Evolutionary conservation across 2,329 filamentous ascomycete species (phyloP).

Genomic region (Tympanopsis confertula): DNA sequence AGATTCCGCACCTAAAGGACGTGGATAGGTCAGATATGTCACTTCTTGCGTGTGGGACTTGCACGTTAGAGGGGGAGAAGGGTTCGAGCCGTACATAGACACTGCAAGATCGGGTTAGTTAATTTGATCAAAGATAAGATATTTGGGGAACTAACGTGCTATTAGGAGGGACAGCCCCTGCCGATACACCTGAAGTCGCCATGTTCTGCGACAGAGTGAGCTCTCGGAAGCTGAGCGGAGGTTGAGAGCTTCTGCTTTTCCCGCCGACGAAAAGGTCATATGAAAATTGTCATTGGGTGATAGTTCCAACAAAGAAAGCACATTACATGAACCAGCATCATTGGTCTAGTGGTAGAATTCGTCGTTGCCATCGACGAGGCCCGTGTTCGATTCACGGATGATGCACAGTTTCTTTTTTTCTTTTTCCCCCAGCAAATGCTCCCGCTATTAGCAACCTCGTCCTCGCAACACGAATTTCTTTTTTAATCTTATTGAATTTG

Average conservation of each 20-base stretch:
- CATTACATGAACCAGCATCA: slow-evolving; percentile 15
- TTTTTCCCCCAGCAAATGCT: slow-evolving; percentile 7
- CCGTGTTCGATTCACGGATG: slow-evolving; percentile 32
- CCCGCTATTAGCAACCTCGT: slow-evolving; percentile 3
- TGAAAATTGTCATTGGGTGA: too few species aligned
- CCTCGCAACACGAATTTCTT: too few species aligned
- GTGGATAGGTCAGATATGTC: slow-evolving; percentile 4
- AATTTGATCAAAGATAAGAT: too few species aligned
- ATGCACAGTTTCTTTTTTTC: slow-evolving; percentile 14
- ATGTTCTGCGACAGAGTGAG: too few species aligned
- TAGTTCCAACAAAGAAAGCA: too few species aligned
- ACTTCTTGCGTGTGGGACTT: background rate
- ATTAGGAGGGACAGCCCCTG: too few species aligned
- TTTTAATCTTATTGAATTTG: too few species aligned
- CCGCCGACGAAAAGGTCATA: too few species aligned
- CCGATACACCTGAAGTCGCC: too few species aligned
- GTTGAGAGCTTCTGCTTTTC: too few species aligned
- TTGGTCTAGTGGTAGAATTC: slow-evolving; percentile 26
- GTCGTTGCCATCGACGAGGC: slow-evolving; percentile 25
- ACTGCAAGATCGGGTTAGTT: slow-evolving; percentile 9
- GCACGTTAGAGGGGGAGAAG: slow-evolving; percentile 4
- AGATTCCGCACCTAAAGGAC: slow-evolving; percentile 71
- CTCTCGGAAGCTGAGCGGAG: too few species aligned
- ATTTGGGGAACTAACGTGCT: too few species aligned
- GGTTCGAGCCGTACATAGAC: slow-evolving; percentile 21